phyloP scores from a whole-genome alignment of 768 basidiomycete species.

The Boletus reticuloceps region DNA sequence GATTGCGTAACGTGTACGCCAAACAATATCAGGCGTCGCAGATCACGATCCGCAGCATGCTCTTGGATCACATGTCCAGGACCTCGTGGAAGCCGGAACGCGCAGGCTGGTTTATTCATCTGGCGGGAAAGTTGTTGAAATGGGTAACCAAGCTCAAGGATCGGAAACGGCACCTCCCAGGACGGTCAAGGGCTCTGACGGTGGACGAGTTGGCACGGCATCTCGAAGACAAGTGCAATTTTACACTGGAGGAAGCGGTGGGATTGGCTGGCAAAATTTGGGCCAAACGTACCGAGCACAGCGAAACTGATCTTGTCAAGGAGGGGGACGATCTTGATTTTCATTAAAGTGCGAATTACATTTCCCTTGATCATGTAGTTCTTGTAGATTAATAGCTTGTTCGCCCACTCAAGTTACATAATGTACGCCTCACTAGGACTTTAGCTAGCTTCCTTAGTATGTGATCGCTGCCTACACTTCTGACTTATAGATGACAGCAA shows the following conservation, averaged over 20 bases:
- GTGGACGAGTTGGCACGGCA: slow-evolving; percentile 12
- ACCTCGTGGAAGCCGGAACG: slow-evolving; percentile 21
- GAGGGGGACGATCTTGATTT: background rate
- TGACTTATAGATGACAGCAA: no score
- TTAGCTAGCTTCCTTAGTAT: no score
- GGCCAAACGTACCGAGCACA: slow-evolving; percentile 10
- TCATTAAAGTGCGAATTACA: background rate
- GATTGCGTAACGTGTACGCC: slow-evolving; percentile 19
- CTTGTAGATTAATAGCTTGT: no score
- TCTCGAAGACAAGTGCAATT: slow-evolving; percentile 15
- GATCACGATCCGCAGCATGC: slow-evolving; percentile 19
- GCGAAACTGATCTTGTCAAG: slow-evolving; percentile 4
- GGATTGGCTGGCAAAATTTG: slow-evolving; percentile 18
- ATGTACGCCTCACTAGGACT: no score
- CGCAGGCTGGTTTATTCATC: slow-evolving; percentile 19
- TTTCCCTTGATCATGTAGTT: no score
- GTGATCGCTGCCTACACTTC: no score
- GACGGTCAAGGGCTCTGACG: slow-evolving; percentile 5
- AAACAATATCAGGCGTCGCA: slow-evolving; percentile 33
- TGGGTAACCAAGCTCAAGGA: slow-evolving; percentile 15
- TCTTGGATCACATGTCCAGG: slow-evolving; percentile 14
- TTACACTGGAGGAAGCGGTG: slow-evolving; percentile 12
- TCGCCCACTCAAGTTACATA: no score
- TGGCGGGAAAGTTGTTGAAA: slow-evolving; percentile 19
- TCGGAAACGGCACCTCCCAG: background rate